Evolutionary conservation across 345 rosid genomes (phyloP), one percentile per base, ranked within the genome.

Genomic region (Sisymbrium irio): DNA sequence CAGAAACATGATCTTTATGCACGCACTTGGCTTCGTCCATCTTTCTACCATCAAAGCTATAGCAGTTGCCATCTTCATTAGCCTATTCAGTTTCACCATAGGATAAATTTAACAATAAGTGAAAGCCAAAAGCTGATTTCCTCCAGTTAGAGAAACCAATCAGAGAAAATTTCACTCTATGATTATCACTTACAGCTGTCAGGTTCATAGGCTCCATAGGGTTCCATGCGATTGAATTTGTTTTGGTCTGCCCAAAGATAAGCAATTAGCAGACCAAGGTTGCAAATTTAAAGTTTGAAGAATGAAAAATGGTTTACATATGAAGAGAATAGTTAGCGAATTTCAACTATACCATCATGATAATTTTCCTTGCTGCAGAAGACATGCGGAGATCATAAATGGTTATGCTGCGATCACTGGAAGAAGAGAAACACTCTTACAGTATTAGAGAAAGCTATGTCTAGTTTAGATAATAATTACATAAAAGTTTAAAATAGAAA

Each of bases 131-230:
- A 9, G 59, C 25, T 56, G 9, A 25, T 27, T 67, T 37, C 50
- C 40, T 54, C 70, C 36, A 4, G 13, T 50, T 17, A 17, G 27
- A n/a, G 39, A 49, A 27, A 36, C 19, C 15, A 14, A 30, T 35
- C 42, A 33, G 70, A 70, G 55, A 9, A 71, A 36, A 8, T 37
- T 58, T 46, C 47, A 41, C 36, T 60, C 62, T 15, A 75, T 36
- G 40, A 27, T 18, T 59, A 67, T 60, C 54, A 50, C 99, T 88
- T 88, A 95, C 99, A 75, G 90, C 94, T 14, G 98, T 92, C 76
- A 95, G 76, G 85, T 95, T 95, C 97, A 92, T 84, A 7, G 99
- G 99, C 88, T 95, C 97, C 97, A 85, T 90, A 13, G 99, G 99
- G 67, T 95, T 95, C 98, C 99, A 95, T 58, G 96, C 84, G 60